A percentile compares a stretch with the other conserved stretches of the same genome.
phyloP scores from a whole-genome alignment of 441 rosid genomes.

The Rhodomyrtus psidioides region DNA sequence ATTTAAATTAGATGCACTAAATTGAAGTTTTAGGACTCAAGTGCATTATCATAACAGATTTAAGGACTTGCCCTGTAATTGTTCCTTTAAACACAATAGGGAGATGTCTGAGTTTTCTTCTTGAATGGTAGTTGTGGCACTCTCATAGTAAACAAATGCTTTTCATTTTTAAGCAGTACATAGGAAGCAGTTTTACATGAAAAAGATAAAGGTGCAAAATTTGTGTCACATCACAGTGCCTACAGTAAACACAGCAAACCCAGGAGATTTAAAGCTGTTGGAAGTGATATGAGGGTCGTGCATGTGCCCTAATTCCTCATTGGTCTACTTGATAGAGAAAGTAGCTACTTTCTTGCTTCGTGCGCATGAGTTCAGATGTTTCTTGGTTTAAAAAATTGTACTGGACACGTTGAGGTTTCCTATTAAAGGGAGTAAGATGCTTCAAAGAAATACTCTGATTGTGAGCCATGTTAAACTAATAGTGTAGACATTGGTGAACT shows the following conservation, averaged over 20 bases:
- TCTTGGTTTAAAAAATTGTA: not conserved
- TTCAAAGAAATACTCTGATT: not conserved
- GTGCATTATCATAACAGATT: not conserved
- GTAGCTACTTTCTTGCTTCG: not conserved
- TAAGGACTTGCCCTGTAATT: not conserved
- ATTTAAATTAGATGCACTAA: not conserved
- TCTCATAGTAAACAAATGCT: not conserved
- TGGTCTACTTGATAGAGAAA: not conserved
- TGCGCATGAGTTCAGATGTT: not conserved
- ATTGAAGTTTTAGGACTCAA: not conserved
- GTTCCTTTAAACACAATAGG: not conserved
- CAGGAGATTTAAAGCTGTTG: not conserved
- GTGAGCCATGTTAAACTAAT: not conserved
- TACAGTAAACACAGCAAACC: not conserved
- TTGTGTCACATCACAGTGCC: not conserved
- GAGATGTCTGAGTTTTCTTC: not conserved
- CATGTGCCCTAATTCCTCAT: not conserved
- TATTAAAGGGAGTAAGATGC: not conserved
- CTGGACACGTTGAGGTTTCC: not conserved
- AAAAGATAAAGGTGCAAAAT: not conserved
- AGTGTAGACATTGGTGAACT: not conserved
- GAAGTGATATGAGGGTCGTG: not conserved
- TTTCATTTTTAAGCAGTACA: not conserved
- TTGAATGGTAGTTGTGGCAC: not conserved
- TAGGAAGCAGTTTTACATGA: not conserved